A percentile compares a stretch with the other conserved stretches of the same genome.
These are phyloP conservation scores for Hypoxylon intermedium DNA, from an alignment of 495 filamentous ascomycete genomes.

Conservation along the genomic window DNA sequence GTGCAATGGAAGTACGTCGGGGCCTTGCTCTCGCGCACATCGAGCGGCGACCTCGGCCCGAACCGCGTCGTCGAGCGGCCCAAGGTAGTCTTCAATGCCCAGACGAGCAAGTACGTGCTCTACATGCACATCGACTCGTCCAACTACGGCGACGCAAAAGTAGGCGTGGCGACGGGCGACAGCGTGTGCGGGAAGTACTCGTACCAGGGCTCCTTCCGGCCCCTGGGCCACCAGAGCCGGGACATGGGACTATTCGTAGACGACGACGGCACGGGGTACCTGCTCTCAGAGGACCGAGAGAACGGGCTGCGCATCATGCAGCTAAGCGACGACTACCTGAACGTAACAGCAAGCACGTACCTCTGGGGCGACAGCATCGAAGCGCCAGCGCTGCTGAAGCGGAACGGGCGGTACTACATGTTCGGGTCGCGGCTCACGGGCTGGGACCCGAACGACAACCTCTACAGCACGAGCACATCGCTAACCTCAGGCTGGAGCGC, in stretches of 20 bases:
- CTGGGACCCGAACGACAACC: slow-evolving; percentile 68
- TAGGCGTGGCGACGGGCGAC: slow-evolving; percentile 66
- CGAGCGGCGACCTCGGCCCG: slow-evolving; percentile 65
- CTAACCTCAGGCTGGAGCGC: slow-evolving; percentile 61
- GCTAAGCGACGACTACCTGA: slow-evolving; percentile 57
- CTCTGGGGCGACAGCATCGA: slow-evolving; percentile 57
- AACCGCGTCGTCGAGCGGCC: slow-evolving; percentile 69
- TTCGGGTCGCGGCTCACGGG: slow-evolving; percentile 51
- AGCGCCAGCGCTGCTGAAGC: slow-evolving; percentile 53
- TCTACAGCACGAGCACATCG: slow-evolving; percentile 49
- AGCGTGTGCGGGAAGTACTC: slow-evolving; percentile 66
- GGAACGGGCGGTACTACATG: slow-evolving; percentile 48
- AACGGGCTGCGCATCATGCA: slow-evolving; percentile 61
- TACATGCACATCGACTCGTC: slow-evolving; percentile 73
- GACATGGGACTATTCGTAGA: slow-evolving; percentile 71
- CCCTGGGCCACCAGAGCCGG: slow-evolving; percentile 61
- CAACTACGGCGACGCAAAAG: slow-evolving; percentile 68
- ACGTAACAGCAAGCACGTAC: slow-evolving; percentile 56
- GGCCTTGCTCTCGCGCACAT: slow-evolving; percentile 58
- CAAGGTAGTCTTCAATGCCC: slow-evolving; percentile 67
- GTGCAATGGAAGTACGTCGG: slow-evolving; percentile 68
- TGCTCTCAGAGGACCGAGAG: slow-evolving; percentile 66
- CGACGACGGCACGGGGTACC: slow-evolving; percentile 65
- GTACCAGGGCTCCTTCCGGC: slow-evolving; percentile 47
- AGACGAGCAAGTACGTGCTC: slow-evolving; percentile 60